phyloP scores from a whole-genome alignment of 371 early-diverging fungal genomes.

The Mortierella sp. region DNA sequence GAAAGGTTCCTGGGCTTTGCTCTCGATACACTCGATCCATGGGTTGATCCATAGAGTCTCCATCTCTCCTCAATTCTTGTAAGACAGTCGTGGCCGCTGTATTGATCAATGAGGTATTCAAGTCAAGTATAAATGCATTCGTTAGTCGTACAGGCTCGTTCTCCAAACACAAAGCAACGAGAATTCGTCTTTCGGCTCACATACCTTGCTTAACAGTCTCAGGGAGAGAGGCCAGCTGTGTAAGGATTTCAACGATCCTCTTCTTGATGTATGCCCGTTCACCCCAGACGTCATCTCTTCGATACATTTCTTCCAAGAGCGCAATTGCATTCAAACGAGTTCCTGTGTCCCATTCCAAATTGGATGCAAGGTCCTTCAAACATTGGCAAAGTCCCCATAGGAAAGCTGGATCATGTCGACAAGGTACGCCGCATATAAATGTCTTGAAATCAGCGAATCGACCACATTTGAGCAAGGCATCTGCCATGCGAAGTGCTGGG shows the following conservation, averaged over 20 bases:
- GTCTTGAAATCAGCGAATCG: background rate
- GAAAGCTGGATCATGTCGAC: background rate
- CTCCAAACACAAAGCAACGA: no score
- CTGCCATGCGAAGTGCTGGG: conserved; percentile 5
- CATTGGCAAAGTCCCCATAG: conserved; percentile 2
- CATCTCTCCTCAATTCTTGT: background rate
- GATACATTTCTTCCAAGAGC: conserved; percentile 5
- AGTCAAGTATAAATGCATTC: no score
- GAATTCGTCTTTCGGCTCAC: no score
- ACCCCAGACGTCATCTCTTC: background rate
- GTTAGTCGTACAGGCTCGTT: no score
- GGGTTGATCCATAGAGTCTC: no score
- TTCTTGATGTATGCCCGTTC: background rate
- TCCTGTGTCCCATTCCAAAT: background rate
- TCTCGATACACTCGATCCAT: no score
- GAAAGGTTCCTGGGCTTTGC: no score
- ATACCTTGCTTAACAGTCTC: no score
- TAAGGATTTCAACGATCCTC: background rate
- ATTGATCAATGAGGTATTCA: no score
- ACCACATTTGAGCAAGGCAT: background rate
- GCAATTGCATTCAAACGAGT: background rate
- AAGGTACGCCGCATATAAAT: no score
- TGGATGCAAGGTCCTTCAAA: conserved; percentile 3
- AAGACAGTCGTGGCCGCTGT: background rate
- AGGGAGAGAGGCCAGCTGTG: background rate